These are phyloP conservation scores for Xylaria venustula DNA, from an alignment of 495 filamentous ascomycete genomes.

Conservation along the genomic window DNA sequence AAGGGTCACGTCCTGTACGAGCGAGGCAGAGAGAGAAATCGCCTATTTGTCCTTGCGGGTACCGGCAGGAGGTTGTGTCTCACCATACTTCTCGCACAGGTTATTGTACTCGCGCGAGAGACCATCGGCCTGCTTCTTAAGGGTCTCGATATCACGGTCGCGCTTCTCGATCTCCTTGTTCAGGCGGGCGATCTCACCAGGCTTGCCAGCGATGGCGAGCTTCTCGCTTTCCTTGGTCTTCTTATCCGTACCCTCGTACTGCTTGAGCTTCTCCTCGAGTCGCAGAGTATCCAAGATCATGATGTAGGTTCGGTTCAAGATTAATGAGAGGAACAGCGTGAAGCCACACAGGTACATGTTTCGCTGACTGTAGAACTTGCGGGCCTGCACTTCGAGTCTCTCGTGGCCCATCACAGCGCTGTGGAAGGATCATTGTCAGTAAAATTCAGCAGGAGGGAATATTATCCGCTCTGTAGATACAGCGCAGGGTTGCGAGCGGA, in stretches of 20 bases:
- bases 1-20: not conserved
- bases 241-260: conserved; percentile 73
- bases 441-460: not conserved
- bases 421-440: conserved; percentile 18
- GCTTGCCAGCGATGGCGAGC: conserved; percentile 70
- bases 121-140: conserved; percentile 83
- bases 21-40: not conserved
- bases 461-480: not conserved
- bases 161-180: conserved; percentile 70
- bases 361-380: conserved; percentile 99
- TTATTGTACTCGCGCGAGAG: conserved; percentile 76
- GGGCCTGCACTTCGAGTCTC: conserved; percentile 96
- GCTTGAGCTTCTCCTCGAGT: conserved; percentile 89
- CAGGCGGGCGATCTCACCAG: conserved; percentile 55
- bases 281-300: conserved; percentile 95
- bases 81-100: conserved; percentile 74
- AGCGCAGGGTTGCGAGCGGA: conserved; percentile 1
- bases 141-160: conserved; percentile 70
- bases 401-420: conserved; percentile 77
- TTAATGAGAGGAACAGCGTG: conserved; percentile 96
- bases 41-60: conserved; percentile 71
- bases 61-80: conserved; percentile 47
- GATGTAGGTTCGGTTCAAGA: conserved; percentile 97
- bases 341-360: conserved; percentile 99
- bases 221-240: conserved; percentile 72